Percentiles rank a stretch among this genome's conserved stretches.
Evolutionary conservation across 345 rosid genomes (phyloP).

Genomic region (Salix exigua): DNA sequence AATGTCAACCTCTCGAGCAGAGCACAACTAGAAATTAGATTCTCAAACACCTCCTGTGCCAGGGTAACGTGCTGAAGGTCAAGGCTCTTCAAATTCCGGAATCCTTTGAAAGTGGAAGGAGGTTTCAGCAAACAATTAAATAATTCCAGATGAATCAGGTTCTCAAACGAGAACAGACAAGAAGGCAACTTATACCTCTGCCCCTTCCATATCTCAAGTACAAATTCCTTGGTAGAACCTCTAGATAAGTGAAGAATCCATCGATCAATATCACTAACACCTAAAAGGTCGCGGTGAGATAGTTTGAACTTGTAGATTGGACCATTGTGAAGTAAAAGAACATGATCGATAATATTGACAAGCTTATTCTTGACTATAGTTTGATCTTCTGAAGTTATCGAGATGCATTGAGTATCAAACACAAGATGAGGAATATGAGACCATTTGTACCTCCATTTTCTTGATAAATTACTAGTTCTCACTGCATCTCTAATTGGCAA

Average conservation of each 20-base stretch:
- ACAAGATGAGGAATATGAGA: conserved; percentile 51
- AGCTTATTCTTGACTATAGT: conserved; percentile 41
- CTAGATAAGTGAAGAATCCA: conserved; percentile 73
- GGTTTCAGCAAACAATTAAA: conserved; percentile 64
- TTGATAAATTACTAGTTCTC: conserved; percentile 56
- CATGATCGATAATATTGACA: conserved; percentile 53
- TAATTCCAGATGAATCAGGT: conserved; percentile 56
- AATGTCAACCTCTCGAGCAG: conserved; percentile 58
- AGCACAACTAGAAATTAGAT: conserved; percentile 49
- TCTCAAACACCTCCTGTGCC: conserved; percentile 52
- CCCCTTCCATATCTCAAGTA: conserved; percentile 76
- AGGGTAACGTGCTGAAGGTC: conserved; percentile 67
- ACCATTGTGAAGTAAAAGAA: conserved; percentile 60
- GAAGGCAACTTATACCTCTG: conserved; percentile 60
- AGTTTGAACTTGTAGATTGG: conserved; percentile 60
- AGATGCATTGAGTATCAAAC: conserved; percentile 49
- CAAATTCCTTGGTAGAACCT: conserved; percentile 47
- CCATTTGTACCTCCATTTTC: conserved; percentile 66
- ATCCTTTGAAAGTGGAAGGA: conserved; percentile 52
- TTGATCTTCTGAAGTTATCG: conserved; percentile 47
- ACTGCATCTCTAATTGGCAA: conserved; percentile 61
- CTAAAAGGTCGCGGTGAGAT: conserved; percentile 64
- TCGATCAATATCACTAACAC: conserved; percentile 57
- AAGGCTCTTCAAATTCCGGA: conserved; percentile 58
- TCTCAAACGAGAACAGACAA: conserved; percentile 44